Evolutionary conservation across 306 rosid species (phyloP), one percentile per base, ranked within the genome.

Genomic region (Ceratonia siliqua): DNA sequence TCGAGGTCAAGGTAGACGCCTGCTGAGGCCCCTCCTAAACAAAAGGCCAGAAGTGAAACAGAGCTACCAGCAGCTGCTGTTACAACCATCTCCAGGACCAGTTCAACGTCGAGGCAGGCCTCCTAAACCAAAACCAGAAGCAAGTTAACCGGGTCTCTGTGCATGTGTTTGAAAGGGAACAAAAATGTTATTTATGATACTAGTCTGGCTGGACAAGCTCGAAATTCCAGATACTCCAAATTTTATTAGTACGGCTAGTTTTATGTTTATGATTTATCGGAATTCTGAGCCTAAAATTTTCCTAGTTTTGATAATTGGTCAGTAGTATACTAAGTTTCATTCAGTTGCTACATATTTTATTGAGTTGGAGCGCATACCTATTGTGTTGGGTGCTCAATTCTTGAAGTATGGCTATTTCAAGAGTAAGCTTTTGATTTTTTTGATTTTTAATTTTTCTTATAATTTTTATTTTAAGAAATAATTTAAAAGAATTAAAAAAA

Each of bases 91-190:
- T 50, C 12, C 58, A 62, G 58, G 25, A 52, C 56, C 46, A 54
- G 43, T 28, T 52, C 67, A 18, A 7, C 30, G 45, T 6, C 13
- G 18, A 30, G 76, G 73, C 45, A 66, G 73, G 62, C 59, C 64
- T 52, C 69, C 39, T 53, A 18, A 63, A 48, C 49, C 52, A 49
- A 41, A 28, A 9, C 56, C 28, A 21, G 52, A 30, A 25, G 56
- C 49, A 68, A 49, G 56, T 32, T 35, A 43, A 10, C 14, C 36
- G 39, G 21, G 13, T 49, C 64, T 59, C 15, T 33, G 9, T 24
- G 25, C 67, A 28, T 21, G 59, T 14, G 5, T 13, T 27, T 57
- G 43, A 8, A 74, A 67, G 52, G 3, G 20, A 14, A 24, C 7
- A 46, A 14, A 33, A 15, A 48, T 35, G 38, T 36, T 50, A 28